Base-by-base conservation (phyloP, 176 grass and related monocot species). In the Cocos nucifera region DNA sequence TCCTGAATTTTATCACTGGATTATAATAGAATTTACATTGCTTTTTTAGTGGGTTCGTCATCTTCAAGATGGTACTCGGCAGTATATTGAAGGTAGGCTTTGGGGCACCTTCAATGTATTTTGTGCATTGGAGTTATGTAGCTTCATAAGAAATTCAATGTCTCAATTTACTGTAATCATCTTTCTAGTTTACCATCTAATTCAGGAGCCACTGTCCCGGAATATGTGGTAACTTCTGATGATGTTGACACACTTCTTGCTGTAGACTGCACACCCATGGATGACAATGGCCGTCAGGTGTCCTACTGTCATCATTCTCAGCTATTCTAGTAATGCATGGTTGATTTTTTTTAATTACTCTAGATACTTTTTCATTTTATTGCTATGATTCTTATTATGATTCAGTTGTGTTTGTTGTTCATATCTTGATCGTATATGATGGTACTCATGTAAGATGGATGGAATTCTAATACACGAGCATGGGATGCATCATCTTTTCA, bases 211-310 rank as follows among this genome's bases (percentile, higher is more conserved):
- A 87, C 86, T 3, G 65, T 92, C 72, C 86, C 73, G 16, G 87
- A 98, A 20, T 88, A 86, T 65, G 85, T 91, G 51, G 84, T 98
- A 63, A 92, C 93, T 63, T 84, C 87, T 32, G 93, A 98, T 71
- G 93, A 98, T 83, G 76, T 98, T 77, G 84, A 74, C 67, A 83
- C 93, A 66, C 30, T 85, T 78, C 87, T 98, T 67, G 73, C 87
- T 67, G 84, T 86, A 59, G 93, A 98, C 26, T 98, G 87, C 85
- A 98, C 87, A 6, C 93, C 93, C 18, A 92, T 98, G 79, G 93
- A 92, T 80, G 93, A 98, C 67, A 81, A 80, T 80, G 81, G 87
- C 59, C 76, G 65, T 35, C 84, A 98, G 87, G 93, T 92, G 74
- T 58, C 64, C 65, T 69, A 4, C 14, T 17, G 15, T 14, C 55